Percentiles rank a stretch among this genome's conserved stretches.
Conservation (phyloP, 2,329 filamentous ascomycete genomes). For the Colletotrichum destructivum region DNA sequence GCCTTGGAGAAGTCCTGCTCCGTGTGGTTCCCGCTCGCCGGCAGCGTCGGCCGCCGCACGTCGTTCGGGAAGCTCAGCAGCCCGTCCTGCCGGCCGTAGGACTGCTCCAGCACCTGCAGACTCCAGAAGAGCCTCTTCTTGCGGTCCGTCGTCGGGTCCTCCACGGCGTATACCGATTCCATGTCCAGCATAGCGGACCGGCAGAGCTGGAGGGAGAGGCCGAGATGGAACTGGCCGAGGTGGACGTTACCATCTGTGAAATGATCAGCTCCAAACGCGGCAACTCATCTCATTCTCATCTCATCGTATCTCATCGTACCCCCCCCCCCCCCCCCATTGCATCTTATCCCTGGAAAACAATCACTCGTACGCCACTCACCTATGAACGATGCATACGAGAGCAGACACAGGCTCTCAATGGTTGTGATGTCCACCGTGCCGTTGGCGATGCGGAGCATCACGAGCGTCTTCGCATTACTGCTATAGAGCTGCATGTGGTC, state of each 20-base stretch:
- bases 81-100: slow-evolving; percentile 63
- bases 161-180: slow-evolving; percentile 54
- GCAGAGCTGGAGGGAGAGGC: slow-evolving; percentile 65
- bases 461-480: slow-evolving; percentile 58
- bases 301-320: background rate
- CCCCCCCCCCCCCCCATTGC: background rate
- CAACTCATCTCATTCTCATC: background rate
- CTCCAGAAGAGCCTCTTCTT: slow-evolving; percentile 68
- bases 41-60: slow-evolving; percentile 56
- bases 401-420: slow-evolving; percentile 65
- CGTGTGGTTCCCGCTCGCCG: slow-evolving; percentile 44
- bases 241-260: slow-evolving; percentile 62
- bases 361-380: slow-evolving; percentile 51
- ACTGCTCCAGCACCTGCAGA: slow-evolving; percentile 64
- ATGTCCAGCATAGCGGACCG: slow-evolving; percentile 65
- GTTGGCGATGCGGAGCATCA: slow-evolving; percentile 66
- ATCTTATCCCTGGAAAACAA: background rate
- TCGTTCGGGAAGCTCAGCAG: slow-evolving; percentile 59
- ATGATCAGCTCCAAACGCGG: slow-evolving; percentile 22
- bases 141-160: slow-evolving; percentile 56
- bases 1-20: slow-evolving; percentile 50
- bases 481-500: slow-evolving; percentile 53
- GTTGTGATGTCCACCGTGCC: slow-evolving; percentile 65
- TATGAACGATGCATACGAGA: slow-evolving; percentile 65
- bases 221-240: slow-evolving; percentile 65